phyloP scores from a whole-genome alignment of 164 flowering plant genomes.

The Chimonanthus salicifolius region DNA sequence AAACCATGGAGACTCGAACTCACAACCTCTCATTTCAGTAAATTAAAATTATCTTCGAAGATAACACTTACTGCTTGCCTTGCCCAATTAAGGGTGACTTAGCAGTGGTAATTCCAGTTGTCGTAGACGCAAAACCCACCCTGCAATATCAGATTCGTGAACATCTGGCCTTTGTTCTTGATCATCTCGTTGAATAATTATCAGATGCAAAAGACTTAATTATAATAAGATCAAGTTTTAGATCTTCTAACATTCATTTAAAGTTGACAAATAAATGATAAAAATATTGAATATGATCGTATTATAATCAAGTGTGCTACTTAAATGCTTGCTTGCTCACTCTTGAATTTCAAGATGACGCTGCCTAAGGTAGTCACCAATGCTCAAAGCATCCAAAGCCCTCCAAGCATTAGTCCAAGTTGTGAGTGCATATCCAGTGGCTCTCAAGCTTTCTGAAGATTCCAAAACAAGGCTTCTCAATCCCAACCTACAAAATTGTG shows the following conservation, averaged over 20 bases:
- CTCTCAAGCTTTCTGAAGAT: slow-evolving; percentile 35
- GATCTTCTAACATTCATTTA: neutral
- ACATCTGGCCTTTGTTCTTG: neutral
- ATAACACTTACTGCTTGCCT: slow-evolving; percentile 22
- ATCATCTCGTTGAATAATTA: neutral
- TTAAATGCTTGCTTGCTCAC: slow-evolving; percentile 13
- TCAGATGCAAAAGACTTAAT: neutral
- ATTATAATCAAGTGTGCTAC: neutral
- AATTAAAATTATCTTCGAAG: neutral
- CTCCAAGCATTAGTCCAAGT: slow-evolving; percentile 51
- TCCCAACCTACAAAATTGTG: slow-evolving; percentile 24
- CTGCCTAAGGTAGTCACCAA: slow-evolving; percentile 31
- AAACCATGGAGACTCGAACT: too few relatives aligned
- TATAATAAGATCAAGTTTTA: neutral
- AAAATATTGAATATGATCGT: neutral
- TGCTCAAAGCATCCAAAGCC: slow-evolving; percentile 45
- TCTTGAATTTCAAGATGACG: slow-evolving; percentile 22
- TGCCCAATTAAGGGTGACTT: slow-evolving; percentile 8
- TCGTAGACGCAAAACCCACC: slow-evolving; percentile 7
- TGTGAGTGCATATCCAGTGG: slow-evolving; percentile 37
- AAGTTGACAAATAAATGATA: neutral
- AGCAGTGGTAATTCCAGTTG: slow-evolving; percentile 17
- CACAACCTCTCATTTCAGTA: too few relatives aligned
- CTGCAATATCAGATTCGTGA: slow-evolving; percentile 1
- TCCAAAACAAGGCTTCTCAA: slow-evolving; percentile 39